These are phyloP conservation scores for Lactarius vividus DNA, from an alignment of 768 basidiomycete species.

Conservation along the genomic window DNA sequence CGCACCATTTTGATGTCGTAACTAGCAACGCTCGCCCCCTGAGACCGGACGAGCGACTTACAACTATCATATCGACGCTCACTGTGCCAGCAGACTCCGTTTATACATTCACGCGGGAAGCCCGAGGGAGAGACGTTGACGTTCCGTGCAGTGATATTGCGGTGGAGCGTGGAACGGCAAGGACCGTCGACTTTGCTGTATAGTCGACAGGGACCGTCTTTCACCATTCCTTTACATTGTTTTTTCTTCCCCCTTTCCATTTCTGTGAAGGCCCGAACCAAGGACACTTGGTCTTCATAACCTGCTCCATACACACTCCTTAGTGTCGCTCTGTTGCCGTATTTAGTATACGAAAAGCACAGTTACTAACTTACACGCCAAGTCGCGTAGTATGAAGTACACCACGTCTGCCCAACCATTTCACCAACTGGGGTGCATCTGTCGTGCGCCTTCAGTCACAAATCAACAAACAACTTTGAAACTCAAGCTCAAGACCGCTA, in stretches of 20 bases:
- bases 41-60: background rate
- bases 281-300: background rate
- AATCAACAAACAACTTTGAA: too few relatives aligned
- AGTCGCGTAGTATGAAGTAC: background rate
- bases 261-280: background rate
- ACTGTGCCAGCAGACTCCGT: conserved; percentile 3
- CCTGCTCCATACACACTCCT: background rate
- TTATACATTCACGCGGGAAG: background rate
- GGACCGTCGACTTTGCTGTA: background rate
- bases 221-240: too few relatives aligned
- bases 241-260: background rate
- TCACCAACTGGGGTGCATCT: too few relatives aligned
- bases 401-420: too few relatives aligned
- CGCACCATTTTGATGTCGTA: background rate
- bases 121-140: background rate
- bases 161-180: background rate
- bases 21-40: background rate
- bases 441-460: too few relatives aligned
- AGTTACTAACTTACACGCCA: background rate
- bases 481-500: too few relatives aligned
- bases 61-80: conserved; percentile 3
- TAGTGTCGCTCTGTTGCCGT: too few relatives aligned
- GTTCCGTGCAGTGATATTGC: background rate
- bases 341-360: too few relatives aligned
- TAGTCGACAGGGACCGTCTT: too few relatives aligned